Evolutionary conservation across 2,329 filamentous ascomycete genomes (phyloP), one percentile per base, ranked within the genome.

Genomic region (Sporothrix mexicana): DNA sequence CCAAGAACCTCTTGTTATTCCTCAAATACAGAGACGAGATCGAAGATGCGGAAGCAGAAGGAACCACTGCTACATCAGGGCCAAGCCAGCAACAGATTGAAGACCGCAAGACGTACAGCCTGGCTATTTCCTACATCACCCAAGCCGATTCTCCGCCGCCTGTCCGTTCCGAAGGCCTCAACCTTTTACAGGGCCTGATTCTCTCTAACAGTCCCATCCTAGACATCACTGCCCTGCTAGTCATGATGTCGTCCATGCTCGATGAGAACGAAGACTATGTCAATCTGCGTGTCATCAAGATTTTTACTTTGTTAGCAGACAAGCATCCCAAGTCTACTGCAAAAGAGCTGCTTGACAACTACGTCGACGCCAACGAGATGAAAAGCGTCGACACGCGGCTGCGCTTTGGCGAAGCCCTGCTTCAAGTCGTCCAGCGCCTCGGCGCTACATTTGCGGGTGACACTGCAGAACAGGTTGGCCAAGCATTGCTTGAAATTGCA

Each of bases 191-290:
- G 0, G 80, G 79, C 2, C 82, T 94, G 9, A 86, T 94, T 53
- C 76, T 83, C 30, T 80, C 85, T 0, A 82, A 84, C 53, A 88
- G 88, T 57, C 80, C 89, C 0, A 83, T 91, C 10, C 79, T 94
- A 17, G 91, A 94, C 77, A 85, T 93, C n/a, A 88, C 88, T 0
- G 86, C 89, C 0, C 84, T 89, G 2, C 83, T 91, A 0, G 87
- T 91, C 6, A 83, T 93, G 1, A 83, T 93, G 70, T 88, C 89
- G 0, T 88, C 87, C 10, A 83, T 93, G 0, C 82, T 93, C 1
- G 85, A 87, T 74, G 90, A 92, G 67, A 83, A 85, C 6, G 92
- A 94, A 72, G 91, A 92, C 72, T 94, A 91, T 78, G 90, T 93
- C 74, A 91, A 92, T 77, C 83, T 91, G 2, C 86, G 88, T n/a